Base-by-base conservation (phyloP, 2,329 filamentous ascomycete species). In the Phoma herbarum region DNA sequence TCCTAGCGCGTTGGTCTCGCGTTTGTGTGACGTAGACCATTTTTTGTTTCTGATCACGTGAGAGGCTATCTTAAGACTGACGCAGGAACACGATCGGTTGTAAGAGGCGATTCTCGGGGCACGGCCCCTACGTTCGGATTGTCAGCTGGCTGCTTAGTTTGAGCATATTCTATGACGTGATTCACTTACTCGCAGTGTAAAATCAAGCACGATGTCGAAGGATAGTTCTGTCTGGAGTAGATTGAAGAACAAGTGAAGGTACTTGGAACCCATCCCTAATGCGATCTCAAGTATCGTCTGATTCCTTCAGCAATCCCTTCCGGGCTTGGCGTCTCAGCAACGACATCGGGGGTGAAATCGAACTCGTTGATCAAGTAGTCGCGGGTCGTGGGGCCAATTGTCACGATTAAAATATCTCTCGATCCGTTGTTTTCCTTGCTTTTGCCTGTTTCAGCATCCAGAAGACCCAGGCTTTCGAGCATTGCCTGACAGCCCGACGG, bases 371-470 rank as follows among this genome's bases (percentile, higher is more conserved):
- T 74, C 43, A 99, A 79, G 77, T 92, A 88, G 66, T 93, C 88
- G 62, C 89, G 84, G 11, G 95, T 99, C 18, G 95, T 99, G 12
- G 95, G 94, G 0, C 95, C 95, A 76, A 99, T 99, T 0, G 93
- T 96, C 14, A 90, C 92, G 60, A 98, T 82, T 62, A 85, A 87
- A 1, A 88, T 89, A 49, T 75, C 82, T 10, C 78, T 78, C 22
- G 50, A 26, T 28, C 44, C 52, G 33, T 37, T 54, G 26, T 33
- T 52, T 56, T 53, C 63, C 22, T 62, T 69, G 43, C 73, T 73
- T 44, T 71, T 78, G 7, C 78, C 79, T 20, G 75, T 76, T 9
- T 73, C 62, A 37, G 69, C 61, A 42, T 82, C 78, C 41, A 84
- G 68, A 56, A 84, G 76, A 3, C 74, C 78, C 51, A 88, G 70